Base-by-base conservation (phyloP, 2,329 filamentous ascomycete species). In the Cadophora luteo-olivacea region DNA sequence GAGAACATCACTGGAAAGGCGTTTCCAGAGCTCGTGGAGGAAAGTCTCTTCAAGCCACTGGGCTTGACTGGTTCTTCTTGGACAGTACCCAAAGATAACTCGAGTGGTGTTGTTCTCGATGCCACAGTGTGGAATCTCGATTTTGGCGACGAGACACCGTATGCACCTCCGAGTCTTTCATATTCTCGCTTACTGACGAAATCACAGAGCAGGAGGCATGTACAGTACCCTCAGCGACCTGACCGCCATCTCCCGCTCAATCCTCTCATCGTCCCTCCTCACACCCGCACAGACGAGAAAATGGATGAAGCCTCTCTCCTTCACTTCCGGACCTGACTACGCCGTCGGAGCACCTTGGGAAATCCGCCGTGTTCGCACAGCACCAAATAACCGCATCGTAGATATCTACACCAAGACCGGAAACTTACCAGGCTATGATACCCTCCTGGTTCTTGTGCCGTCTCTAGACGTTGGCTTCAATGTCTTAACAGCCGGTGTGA, bases 361-460 rank as follows among this genome's bases (percentile, higher is more conserved):
- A 61, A 76, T 77, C 29, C 63, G 67, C 32, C 77, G 25, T 77
- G 80, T 82, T 7, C 73, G 64, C 69, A 70, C 69, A 1, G 63
- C 69, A 11, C 51, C 58, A 3, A 68, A 70, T n/a, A 67, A 70
- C 45, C 70, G 70, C 25, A 60, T 76, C 4, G 72, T 78, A 8
- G 78, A 81, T 69, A 16, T 82, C 1, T 83, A 82, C 68, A 80
- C 79, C 33, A 84, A 85, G 72, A 49, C 45, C 19, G 45, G 45
- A 9, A 49, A 49, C 6, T 19, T 49, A 1, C 45, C 45, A 8
- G 45, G 45, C 45, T 49, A 49, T 19, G 45, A 49, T 7, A 49
- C 45, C 4, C 45, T 49, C 9, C 45, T 49, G 19, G 45, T 49
- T 4, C 45, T 49, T 1, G 45, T 49, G 2, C 45, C 45, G 19